Evolutionary conservation across 2,329 filamentous ascomycete genomes (phyloP), one percentile per base, ranked within the genome.

Genomic region (Botrytis tulipae): DNA sequence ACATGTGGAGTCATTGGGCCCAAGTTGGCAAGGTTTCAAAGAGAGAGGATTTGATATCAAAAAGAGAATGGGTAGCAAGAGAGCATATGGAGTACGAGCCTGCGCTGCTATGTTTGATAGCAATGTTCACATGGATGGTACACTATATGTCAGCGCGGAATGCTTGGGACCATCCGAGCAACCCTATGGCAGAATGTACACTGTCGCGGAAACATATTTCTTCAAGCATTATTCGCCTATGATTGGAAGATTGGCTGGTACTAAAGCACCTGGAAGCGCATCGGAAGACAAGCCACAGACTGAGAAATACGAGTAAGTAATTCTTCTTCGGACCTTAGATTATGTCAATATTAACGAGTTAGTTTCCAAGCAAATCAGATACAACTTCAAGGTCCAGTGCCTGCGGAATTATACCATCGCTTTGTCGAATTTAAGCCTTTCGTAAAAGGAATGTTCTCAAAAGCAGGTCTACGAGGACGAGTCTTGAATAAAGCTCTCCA

Each of bases 301-400:
- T 4, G 87, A 92, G 79, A 91, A 90, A 85, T 95, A 95, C 81
- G 93, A 96, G 91, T 93, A 84, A 76, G 89, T 84, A 37, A 7
- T 48, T 54, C 8, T 46, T 12, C n/a, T 29, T 57, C 51, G 51
- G 18, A 44, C 40, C 46, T n/a, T 22, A 4, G 20, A 51, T 35
- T 29, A 42, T 16, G 61, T 40, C 16, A 73, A 22, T 46, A 40
- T 68, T 80, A 74, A 80, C 74, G 63, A 54, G 7, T 25, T 79
- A 95, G 93, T 82, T 98, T 98, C 83, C 95, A 97, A 86, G 93
- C 95, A 57, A 95, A 94, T 81, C 92, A 98, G 82, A 90, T 98
- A 79, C 95, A 98, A 81, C 87, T 98, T 12, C 86, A 88, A 63
- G 95, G 95, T 0, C 95, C 95, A 0, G 91, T 96, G 0, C 95